Percentiles rank a stretch among this genome's conserved stretches.
Evolutionary conservation across 768 basidiomycete genomes (phyloP).

Genomic region (Boletus subparvulus): DNA sequence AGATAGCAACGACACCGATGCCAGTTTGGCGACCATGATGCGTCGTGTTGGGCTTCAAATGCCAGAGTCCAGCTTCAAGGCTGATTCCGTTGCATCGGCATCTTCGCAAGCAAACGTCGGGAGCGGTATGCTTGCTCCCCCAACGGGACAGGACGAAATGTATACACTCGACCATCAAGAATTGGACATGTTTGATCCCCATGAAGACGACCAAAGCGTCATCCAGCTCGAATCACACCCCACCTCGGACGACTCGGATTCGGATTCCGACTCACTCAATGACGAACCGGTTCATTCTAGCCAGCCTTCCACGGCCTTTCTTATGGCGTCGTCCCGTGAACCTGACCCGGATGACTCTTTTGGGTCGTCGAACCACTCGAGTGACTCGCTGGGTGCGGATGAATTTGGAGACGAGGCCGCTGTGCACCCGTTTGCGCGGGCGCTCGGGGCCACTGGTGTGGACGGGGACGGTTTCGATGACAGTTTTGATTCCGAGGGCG

Average conservation of each 20-base stretch:
- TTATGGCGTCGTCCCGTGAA: conserved; percentile 52
- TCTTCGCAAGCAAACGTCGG: conserved; percentile 8
- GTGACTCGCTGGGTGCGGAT: conserved; percentile 54
- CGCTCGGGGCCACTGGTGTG: conserved; percentile 27
- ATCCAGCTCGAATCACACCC: conserved; percentile 13
- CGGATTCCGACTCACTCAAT: conserved; percentile 61
- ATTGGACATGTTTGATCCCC: conserved; percentile 25
- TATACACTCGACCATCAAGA: conserved; percentile 27
- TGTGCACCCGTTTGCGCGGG: conserved; percentile 61
- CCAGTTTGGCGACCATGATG: conserved; percentile 71
- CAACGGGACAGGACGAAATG: conserved; percentile 3
- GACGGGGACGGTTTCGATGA: conserved; percentile 53
- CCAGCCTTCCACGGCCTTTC: conserved; percentile 70
- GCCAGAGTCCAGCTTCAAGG: conserved; percentile 32
- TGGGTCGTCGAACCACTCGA: conserved; percentile 52
- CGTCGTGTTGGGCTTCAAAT: conserved; percentile 53
- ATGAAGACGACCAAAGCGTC: conserved; percentile 24
- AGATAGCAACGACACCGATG: conserved; percentile 51
- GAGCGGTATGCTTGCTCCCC: not conserved
- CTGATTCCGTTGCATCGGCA: conserved; percentile 13
- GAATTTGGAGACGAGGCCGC: conserved; percentile 35
- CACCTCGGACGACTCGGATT: conserved; percentile 37
- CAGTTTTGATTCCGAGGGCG: conserved; percentile 47
- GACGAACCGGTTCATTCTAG: conserved; percentile 53
- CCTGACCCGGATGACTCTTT: conserved; percentile 35